Percentiles rank a stretch among this genome's conserved stretches.
These are phyloP conservation scores for Penicillium egyptiacum DNA, from an alignment of 495 filamentous ascomycete genomes.

Conservation along the genomic window DNA sequence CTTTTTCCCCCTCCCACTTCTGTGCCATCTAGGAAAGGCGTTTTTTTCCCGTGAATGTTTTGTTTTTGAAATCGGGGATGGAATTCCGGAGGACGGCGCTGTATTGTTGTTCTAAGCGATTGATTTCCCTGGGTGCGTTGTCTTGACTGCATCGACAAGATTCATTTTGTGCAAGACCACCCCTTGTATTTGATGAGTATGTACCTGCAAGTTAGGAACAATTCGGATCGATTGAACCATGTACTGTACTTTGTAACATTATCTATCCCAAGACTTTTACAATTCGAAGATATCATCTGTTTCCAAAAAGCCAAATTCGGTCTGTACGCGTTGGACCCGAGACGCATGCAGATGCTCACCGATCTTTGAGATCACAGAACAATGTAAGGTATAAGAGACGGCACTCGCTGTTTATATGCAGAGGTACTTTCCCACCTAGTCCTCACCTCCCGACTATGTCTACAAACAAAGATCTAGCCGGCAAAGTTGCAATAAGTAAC, in stretches of 20 bases:
- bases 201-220: conserved; percentile 16
- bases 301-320: neutral
- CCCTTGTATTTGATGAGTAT: conserved; percentile 19
- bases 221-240: conserved; percentile 4
- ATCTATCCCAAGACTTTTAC: neutral
- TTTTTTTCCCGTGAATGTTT: conserved; percentile 12
- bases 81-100: conserved; percentile 14
- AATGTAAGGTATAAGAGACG: neutral
- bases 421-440: neutral
- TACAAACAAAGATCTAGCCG: conserved; percentile 23
- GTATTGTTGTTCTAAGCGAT: conserved; percentile 19
- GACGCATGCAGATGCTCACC: conserved; percentile 13
- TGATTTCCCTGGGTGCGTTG: conserved; percentile 11
- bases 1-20: conserved; percentile 1
- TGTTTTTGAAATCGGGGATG: conserved; percentile 13
- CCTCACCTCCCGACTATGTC: neutral
- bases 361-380: neutral
- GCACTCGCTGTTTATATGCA: neutral
- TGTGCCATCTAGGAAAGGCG: conserved; percentile 18
- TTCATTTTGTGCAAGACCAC: conserved; percentile 2
- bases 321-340: neutral
- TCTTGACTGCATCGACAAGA: conserved; percentile 7
- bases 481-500: conserved; percentile 31
- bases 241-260: neutral
- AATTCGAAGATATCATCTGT: neutral